Percentiles rank a stretch among this genome's conserved stretches.
phyloP scores from a whole-genome alignment of 2,329 filamentous ascomycete genomes.

The Cladophialophora yegresii region DNA sequence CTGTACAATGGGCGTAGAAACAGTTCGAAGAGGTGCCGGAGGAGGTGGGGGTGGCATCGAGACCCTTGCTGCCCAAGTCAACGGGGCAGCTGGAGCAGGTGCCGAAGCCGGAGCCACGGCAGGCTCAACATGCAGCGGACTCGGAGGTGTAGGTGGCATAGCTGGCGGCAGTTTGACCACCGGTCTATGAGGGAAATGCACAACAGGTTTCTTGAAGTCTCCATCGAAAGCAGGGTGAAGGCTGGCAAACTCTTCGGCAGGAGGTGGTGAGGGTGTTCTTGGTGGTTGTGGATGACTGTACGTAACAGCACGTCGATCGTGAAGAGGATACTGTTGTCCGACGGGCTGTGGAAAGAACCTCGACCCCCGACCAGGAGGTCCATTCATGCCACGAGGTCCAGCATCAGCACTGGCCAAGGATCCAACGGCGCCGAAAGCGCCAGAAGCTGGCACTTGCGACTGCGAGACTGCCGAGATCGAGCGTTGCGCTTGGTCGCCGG shows the following conservation, averaged over 20 bases:
- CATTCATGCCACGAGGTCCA: constrained; percentile 41
- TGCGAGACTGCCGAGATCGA: constrained; percentile 45
- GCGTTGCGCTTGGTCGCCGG: constrained; percentile 47
- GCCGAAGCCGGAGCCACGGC: constrained; percentile 1
- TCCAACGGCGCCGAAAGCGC: constrained; percentile 45
- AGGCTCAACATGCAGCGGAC: constrained; percentile 30
- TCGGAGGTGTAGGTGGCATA: constrained; percentile 34
- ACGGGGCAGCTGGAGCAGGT: constrained; percentile 36
- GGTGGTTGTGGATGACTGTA: constrained; percentile 40
- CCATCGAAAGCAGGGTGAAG: constrained; percentile 59
- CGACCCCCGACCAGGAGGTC: constrained; percentile 47
- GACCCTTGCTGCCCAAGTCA: constrained; percentile 45
- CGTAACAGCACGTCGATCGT: constrained; percentile 43
- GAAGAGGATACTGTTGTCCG: constrained; percentile 26
- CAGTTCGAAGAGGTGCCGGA: constrained; percentile 43
- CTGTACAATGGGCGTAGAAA: constrained; percentile 48
- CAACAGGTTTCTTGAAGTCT: constrained; percentile 54
- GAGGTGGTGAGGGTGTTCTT: constrained; percentile 54
- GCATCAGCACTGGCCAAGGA: constrained; percentile 44
- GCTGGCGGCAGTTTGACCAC: constrained; percentile 72
- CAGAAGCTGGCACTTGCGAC: constrained; percentile 40
- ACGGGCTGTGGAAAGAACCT: constrained; percentile 49
- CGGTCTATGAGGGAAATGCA: constrained; percentile 65
- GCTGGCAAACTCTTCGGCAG: constrained; percentile 58
- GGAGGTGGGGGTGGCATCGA: constrained; percentile 43